Base-by-base conservation (phyloP, 345 rosid species). In the Corchorus olitorius region DNA sequence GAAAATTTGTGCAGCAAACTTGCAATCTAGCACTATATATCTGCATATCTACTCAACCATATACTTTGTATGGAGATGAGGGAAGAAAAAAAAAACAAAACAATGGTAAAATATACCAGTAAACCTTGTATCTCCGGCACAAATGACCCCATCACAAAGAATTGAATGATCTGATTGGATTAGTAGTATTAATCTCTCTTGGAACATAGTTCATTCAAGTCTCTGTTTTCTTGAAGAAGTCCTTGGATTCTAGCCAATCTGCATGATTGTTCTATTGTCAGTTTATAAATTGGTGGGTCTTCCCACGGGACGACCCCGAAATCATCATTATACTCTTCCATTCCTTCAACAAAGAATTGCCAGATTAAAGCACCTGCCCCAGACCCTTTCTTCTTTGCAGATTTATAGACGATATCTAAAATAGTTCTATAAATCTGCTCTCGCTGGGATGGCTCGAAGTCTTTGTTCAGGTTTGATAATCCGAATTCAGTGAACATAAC, bases 401-500 rank as follows among this genome's bases (percentile, higher is more conserved):
- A 93, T 76, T 86, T 88, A 72, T 88, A 87, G 49, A 88, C 79
- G 46, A 88, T 80, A 73, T 91, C 93, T 9, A 84, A 80, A 58
- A 93, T 75, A 11, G 85, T 84, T 83, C 78, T 76, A 85, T 89
- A 89, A 72, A 93, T 84, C 75, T 55, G 70, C 59, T 89, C 92
- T 20, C 97, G 76, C 71, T 92, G 94, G 4, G 87, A 80, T 65
- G 87, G 90, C 46, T 87, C 74, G 77, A 81, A 93, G 87, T 88
- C 92, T 65, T 85, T 85, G 90, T 87, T 93, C 84, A 86, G 84
- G 82, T 90, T 86, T 1, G 98, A 95, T 71, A 88, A 83, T 35
- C 98, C 99, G 43, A 77, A 95, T 80, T 95, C 98, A 0, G 98
- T 90, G 86, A 95, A 95, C 72, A 95, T 79, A 58, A 95, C 89